Percentiles rank a stretch among this genome's conserved stretches.
Evolutionary conservation across 1,284 basidiomycete genomes (phyloP).

Genomic region (Melampsora abietis-canadensis): DNA sequence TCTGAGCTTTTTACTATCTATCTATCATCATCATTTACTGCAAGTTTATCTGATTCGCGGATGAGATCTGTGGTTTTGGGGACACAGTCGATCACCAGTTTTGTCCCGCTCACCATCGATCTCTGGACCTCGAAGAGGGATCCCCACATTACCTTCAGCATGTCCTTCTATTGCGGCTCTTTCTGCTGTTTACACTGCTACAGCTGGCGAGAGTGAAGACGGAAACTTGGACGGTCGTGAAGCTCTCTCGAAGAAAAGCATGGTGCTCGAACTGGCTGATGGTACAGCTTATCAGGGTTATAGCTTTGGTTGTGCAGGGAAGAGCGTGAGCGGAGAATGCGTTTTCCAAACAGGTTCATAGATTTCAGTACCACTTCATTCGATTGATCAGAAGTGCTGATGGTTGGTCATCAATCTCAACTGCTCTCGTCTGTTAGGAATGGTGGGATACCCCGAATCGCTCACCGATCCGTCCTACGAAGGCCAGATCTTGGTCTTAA

Average conservation of each 20-base stretch:
- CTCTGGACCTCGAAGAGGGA: slow-evolving; percentile 19
- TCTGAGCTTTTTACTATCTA: not conserved
- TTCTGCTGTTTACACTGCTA: slow-evolving; percentile 21
- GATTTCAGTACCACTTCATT: slow-evolving; percentile 2
- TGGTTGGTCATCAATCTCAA: not conserved
- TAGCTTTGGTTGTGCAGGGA: slow-evolving; percentile 86
- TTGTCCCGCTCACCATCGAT: slow-evolving; percentile 42
- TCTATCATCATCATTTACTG: not conserved
- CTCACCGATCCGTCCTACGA: slow-evolving; percentile 98
- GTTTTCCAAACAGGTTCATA: slow-evolving; percentile 96
- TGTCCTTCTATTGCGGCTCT: slow-evolving; percentile 25
- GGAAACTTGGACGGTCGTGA: slow-evolving; percentile 25
- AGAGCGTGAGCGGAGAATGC: slow-evolving; percentile 93
- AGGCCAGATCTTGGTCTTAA: slow-evolving; percentile 94
- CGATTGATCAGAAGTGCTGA: not conserved
- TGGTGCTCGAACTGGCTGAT: slow-evolving; percentile 85
- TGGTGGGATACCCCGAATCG: slow-evolving; percentile 99
- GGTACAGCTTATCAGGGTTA: slow-evolving; percentile 83
- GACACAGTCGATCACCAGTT: slow-evolving; percentile 32
- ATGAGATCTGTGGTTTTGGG: not conserved
- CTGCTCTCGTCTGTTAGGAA: slow-evolving; percentile 61
- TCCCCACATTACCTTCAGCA: slow-evolving; percentile 35
- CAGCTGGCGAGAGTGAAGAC: slow-evolving; percentile 37
- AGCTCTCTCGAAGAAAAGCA: slow-evolving; percentile 51
- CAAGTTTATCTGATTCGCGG: not conserved